Base-by-base conservation (phyloP, 495 filamentous ascomycete genomes). In the Viridothelium virens region DNA sequence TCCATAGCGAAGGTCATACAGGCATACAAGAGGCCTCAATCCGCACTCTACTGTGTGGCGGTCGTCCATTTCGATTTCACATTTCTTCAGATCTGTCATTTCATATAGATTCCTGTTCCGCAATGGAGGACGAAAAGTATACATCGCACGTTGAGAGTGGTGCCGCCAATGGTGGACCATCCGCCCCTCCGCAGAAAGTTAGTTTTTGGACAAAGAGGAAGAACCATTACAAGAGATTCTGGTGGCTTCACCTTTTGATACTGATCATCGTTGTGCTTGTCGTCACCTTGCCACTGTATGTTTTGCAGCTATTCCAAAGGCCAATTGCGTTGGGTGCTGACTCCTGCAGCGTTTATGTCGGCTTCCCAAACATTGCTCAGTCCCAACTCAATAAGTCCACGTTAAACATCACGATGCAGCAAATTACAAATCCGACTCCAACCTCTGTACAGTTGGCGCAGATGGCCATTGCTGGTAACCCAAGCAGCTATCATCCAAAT, bases 361-460 rank as follows among this genome's bases (percentile, higher is more conserved):
- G 75, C 4, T 86, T 90, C 50, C 89, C 89, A 62, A 81, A 83
- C 63, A 89, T 90, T 65, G 88, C 89, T 33, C 89, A 92, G 73
- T 46, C 77, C 56, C 85, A 85, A 72, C 80, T 92, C 67, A 83
- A 89, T 69, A 75, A 84, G 31, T 86, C 90, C 25, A 82, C 79
- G 16, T 79, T 92, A 56, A 78, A 79, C 34, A 76, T 92, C 70
- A 80, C 81, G 16, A 72, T 77, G 62, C 82, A 91, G 70, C 61
- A 77, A 11, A 78, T 91, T 73, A 80, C 79, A 56, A 74, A 87
- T 38, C 87, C 89, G 2, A 77, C 82, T 37, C 74, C 84, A 6
- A 72, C 84, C 14, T 82, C 80, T 34, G 76, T 91, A 69, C 75
- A 80, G 63, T 79, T 92, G 67, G 72, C 80, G 64, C 79, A 85